phyloP scores from a whole-genome alignment of 2,329 filamentous ascomycete genomes.

The Verticillium albo-atrum region DNA sequence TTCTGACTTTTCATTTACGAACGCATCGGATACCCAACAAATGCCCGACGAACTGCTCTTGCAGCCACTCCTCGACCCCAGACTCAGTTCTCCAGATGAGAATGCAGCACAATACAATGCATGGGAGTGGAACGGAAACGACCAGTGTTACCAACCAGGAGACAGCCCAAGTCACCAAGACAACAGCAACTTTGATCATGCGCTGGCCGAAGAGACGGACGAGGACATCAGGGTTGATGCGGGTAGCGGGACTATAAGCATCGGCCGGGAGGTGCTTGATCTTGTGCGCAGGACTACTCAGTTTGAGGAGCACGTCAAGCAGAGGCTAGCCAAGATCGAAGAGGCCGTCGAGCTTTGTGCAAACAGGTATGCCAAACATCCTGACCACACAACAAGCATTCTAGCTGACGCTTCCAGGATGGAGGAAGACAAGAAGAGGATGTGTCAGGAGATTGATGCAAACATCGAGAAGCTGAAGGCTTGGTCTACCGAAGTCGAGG shows the following conservation, averaged over 20 bases:
- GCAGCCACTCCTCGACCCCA: background rate
- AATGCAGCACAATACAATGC: background rate
- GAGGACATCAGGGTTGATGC: background rate
- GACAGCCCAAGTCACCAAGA: background rate
- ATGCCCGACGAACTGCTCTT: background rate
- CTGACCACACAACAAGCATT: too few species aligned
- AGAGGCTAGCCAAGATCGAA: too few species aligned
- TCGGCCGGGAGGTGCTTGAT: background rate
- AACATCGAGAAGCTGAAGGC: background rate
- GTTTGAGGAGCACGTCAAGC: background rate
- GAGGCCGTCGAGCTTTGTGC: background rate
- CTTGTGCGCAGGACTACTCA: background rate
- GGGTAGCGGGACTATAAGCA: background rate
- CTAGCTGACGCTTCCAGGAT: background rate
- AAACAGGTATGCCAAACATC: too few species aligned
- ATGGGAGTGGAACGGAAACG: background rate
- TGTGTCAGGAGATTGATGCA: background rate
- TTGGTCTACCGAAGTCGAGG: background rate
- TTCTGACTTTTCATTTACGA: background rate
- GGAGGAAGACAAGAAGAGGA: background rate
- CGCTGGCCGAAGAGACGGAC: background rate
- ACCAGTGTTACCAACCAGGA: background rate
- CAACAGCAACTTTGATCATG: background rate
- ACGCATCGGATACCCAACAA: background rate
- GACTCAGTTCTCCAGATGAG: background rate